A percentile compares a stretch with the other conserved stretches of the same genome.
Conservation (phyloP, 2,329 filamentous ascomycete species). For the Epichloe uncinata region DNA sequence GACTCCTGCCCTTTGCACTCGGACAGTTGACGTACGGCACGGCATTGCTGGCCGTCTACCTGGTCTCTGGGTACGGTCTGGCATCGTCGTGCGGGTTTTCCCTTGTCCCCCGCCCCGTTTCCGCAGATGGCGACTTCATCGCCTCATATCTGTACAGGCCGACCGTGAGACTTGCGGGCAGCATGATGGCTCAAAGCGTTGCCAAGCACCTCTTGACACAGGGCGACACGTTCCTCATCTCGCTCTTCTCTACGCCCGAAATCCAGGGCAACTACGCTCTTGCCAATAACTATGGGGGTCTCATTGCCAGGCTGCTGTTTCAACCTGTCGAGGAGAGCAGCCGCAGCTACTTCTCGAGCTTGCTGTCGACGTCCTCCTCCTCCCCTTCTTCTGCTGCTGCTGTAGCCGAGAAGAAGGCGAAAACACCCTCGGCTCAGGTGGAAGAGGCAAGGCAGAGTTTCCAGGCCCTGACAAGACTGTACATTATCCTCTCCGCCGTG, state of each 20-base stretch:
- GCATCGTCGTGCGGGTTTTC: conserved; percentile 52
- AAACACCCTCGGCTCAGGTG: conserved; percentile 17
- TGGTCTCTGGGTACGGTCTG: conserved; percentile 42
- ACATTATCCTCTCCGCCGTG: conserved; percentile 58
- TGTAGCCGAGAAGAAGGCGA: background rate
- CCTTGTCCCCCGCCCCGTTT: conserved; percentile 39
- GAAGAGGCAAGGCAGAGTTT: conserved; percentile 39
- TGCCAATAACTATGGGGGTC: conserved; percentile 85
- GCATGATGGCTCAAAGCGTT: conserved; percentile 73
- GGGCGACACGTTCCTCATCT: conserved; percentile 82
- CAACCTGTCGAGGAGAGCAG: conserved; percentile 93
- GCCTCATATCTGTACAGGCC: conserved; percentile 52
- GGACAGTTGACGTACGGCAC: conserved; percentile 70
- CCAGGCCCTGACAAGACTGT: conserved; percentile 53
- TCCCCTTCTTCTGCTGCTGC: background rate
- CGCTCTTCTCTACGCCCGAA: conserved; percentile 58
- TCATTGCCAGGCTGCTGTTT: conserved; percentile 78
- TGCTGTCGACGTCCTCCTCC: conserved; percentile 37
- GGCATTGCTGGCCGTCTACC: conserved; percentile 57
- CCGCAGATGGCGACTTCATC: conserved; percentile 28
- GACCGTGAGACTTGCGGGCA: conserved; percentile 61
- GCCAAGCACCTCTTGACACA: conserved; percentile 92
- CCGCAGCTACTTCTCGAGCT: conserved; percentile 74
- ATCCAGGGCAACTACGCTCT: conserved; percentile 93
- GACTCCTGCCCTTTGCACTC: conserved; percentile 76